Evolutionary conservation across 2,329 filamentous ascomycete species (phyloP), one percentile per base, ranked within the genome.

Genomic region (Talaromyces sp.): DNA sequence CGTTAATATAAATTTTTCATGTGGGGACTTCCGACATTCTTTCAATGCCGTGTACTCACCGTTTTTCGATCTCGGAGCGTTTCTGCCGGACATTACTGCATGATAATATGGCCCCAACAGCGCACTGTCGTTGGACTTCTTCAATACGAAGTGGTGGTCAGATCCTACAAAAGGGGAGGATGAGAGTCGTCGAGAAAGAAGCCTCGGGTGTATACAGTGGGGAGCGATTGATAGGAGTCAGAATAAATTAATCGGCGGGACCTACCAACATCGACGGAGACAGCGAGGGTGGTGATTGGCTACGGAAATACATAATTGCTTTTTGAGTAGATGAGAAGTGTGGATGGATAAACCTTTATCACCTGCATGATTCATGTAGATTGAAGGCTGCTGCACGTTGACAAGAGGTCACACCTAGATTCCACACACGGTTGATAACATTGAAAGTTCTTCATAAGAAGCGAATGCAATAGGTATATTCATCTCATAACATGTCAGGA

Each of bases 61-160:
- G 69, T 73, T 77, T 69, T 77, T 78, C 24, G 76, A 78, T 69
- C 76, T 74, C 70, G 76, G 75, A 67, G 73, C 74, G 69, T 76
- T 74, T 67, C 74, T 70, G 67, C 74, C 74, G 65, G 73, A 75
- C 72, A 75, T 76, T 62, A 67, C 71, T 31, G 27, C 27, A 31
- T 6, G 7, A 6, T 27, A 3, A 65, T 64, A 47, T 35, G 31
- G n/a, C 27, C 27, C 31, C 11, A 31, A 50, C 13, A 13, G 48
- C 48, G 14, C 27, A 52, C 24, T 9, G 24, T n/a, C 6, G 3
- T 37, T 22, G 33, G n/a, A 14, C 7, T 50, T 7, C 2, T 24
- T 22, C 10, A 33, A 33, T 22, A 35, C 50, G 16, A 33, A 7
- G 14, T 19, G 10, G 37, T 54, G 16, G 10, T 13, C 19, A 13